Base-by-base conservation (phyloP, 2,329 filamentous ascomycete genomes). In the Talaromyces sp. region DNA sequence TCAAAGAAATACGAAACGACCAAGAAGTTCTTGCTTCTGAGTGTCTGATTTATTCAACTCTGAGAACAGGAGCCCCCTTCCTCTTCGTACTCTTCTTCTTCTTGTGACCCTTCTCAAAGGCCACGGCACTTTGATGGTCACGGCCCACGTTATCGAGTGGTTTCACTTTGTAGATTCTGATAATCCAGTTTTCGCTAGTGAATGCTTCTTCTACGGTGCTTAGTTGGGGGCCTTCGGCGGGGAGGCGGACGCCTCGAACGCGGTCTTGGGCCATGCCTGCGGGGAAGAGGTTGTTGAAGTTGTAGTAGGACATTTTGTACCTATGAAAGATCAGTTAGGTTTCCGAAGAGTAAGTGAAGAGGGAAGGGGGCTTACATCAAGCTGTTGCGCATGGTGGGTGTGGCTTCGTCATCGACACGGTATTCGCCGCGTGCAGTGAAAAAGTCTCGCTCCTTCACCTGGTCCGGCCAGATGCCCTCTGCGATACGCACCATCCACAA, bases 221-320 rank as follows among this genome's bases (percentile, higher is more conserved):
- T 66, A 99, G 88, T 67, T 90, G 86, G 9, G 95, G 95, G 1
- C 92, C 90, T 70, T 93, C 85, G 13, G 92, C 87, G n/a, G 95
- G 96, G 60, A 98, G 82, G 67, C 86, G 87, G 43, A 87, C 85
- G 69, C 89, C 88, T 75, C 95, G 93, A 69, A 99, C 95, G 71
- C 95, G 90, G 77, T 99, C 95, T 71, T 88, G 83, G 41, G 92
- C 93, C 80, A 98, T 93, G 68, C 95, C 95, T 2, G 90, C 85
- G 52, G 93, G 94, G 86, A 98, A 99, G 68, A 99, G 87, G 56
- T 85, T 82, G 79, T 94, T 87, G 84, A 91, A 99, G 85, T 98
- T 98, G 87, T 99, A 91, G 86, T 99, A 99, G 24, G 93, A 97
- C 93, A 99, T 97, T 86, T 99, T 99, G 87, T 99, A 99, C 92